Base-by-base conservation (phyloP, 116 monocot genomes). In the Cymodocea nodosa region DNA sequence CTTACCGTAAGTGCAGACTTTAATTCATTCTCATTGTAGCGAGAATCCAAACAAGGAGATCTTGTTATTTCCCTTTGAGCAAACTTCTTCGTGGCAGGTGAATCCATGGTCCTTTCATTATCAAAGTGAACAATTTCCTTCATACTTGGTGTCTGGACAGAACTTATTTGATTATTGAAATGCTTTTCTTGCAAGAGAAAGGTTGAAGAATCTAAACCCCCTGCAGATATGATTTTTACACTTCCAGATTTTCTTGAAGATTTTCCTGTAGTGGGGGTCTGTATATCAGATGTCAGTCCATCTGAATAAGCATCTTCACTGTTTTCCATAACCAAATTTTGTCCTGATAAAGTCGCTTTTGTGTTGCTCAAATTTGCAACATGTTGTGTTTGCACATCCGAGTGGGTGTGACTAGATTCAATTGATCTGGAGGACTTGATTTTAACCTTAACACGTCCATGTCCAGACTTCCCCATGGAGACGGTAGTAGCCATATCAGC, bases 191-290 rank as follows among this genome's bases (percentile, higher is more conserved):
- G 69, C 19, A 67, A 51, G 39, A 2, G 12, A 52, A 75, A 73
- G 65, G 36, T 75, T 68, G 79, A 70, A 51, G 79, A 48, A 59
- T 50, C 75, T 65, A 73, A 39, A 14, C 50, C 73, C 68, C 70
- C 83, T 14, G 85, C 82, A 66, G 92, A 81, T 73, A 83, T 93
- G 51, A 93, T 88, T 61, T 83, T 93, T 66, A 93, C 85, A 69
- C 80, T 83, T 4, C 81, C 85, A 55, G 78, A 23, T 80, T 89
- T 93, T 67, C 77, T 89, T 50, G 74, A 69, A 6, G 68, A 55
- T 19, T 72, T 78, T 34, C 70, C 77, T 10, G 68, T 66, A 67
- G 62, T 52, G n/a, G 40, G 50, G 52, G 68, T 70, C 23, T 68
- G 73, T 36, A 78, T 58, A 71, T 80, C 81, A 64, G 85, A 80